Base-by-base conservation (phyloP, 441 rosid species). In the Brassica balearica region DNA sequence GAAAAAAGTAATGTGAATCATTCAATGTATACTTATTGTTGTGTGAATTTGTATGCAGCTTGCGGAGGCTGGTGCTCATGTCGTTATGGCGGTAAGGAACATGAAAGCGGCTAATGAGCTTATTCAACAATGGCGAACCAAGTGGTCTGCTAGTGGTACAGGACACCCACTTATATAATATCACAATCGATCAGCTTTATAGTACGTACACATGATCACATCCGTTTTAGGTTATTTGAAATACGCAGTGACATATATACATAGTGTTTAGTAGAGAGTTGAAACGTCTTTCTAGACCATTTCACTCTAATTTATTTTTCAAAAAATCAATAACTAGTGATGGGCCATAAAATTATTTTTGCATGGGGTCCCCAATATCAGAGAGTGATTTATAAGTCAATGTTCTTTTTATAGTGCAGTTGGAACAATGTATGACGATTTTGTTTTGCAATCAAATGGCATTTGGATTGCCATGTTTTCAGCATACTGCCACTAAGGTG, bases 51-150 rank as follows among this genome's bases (percentile, higher is more conserved):
- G 22, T 41, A 89, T 92, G 82, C 97, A 93, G 78, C 81, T 91
- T 81, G 94, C 92, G 4, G 92, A 91, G 82, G 88, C 90, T 7
- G 97, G 98, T 11, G 98, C 97, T 6, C 94, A 88, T 79, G 94
- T 93, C 68, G 84, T 91, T 34, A 93, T 91, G 97, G 97, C 94
- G 0, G 98, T 93, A 17, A 86, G 98, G 84, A 93, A 90, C 71
- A 70, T 87, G 0, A 88, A 84, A 79, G 88, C 82, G 5, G 98
- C 90, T 46, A 83, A 83, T 11, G 92, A 86, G 48, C 82, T 93
- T 82, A 87, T 91, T 72, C 91, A 82, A 17, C 86, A 83, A 59
- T 92, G 94, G 94, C 91, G 88, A 85, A 86, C 72, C 17, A 91
- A 89, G 62, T 79, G 86, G 90, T 77, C 90, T 53, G 90, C 88